Percentiles rank a stretch among this genome's conserved stretches.
Evolutionary conservation across 2,329 filamentous ascomycete species (phyloP).

Genomic region (Zymoseptoria ardabiliae): DNA sequence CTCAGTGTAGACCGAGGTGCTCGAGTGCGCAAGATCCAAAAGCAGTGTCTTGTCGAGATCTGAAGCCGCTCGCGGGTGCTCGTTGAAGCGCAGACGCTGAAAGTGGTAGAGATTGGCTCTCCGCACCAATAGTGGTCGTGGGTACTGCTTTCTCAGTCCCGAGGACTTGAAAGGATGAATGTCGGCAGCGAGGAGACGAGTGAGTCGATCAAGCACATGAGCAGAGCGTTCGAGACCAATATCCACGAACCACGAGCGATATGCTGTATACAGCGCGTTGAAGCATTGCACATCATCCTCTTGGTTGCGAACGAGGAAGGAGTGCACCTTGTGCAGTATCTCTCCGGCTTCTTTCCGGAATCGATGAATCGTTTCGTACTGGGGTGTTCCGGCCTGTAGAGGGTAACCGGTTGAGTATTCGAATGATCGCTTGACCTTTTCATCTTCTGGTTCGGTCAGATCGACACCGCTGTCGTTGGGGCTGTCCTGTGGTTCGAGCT

Average conservation of each 20-base stretch:
- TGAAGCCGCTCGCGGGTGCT: slow-evolving; percentile 77
- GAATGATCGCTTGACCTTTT: slow-evolving; percentile 78
- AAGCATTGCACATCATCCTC: slow-evolving; percentile 96
- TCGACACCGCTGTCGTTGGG: slow-evolving; percentile 42
- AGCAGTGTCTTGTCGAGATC: slow-evolving; percentile 81
- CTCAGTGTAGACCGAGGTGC: slow-evolving; percentile 86
- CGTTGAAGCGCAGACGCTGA: slow-evolving; percentile 88
- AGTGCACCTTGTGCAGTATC: slow-evolving; percentile 74
- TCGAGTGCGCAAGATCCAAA: slow-evolving; percentile 81
- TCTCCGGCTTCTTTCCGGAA: slow-evolving; percentile 74
- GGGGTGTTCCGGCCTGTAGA: slow-evolving; percentile 54
- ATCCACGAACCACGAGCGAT: slow-evolving; percentile 94
- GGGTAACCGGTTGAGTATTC: slow-evolving; percentile 83
- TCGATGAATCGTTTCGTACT: slow-evolving; percentile 71
- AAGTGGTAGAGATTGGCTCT: slow-evolving; percentile 92
- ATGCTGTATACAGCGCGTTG: slow-evolving; percentile 83
- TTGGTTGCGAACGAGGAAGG: slow-evolving; percentile 73
- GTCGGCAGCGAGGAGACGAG: slow-evolving; percentile 76
- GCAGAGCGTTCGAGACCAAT: slow-evolving; percentile 94
- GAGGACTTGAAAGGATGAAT: slow-evolving; percentile 91
- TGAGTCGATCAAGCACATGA: slow-evolving; percentile 81
- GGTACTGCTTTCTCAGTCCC: slow-evolving; percentile 85
- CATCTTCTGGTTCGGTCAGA: slow-evolving; percentile 65
- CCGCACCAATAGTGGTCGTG: slow-evolving; percentile 82
- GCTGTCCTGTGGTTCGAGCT: slow-evolving; percentile 33